A percentile compares a stretch with the other conserved stretches of the same genome.
phyloP scores from a whole-genome alignment of 2,329 filamentous ascomycete genomes.

The Bisporella sp. region DNA sequence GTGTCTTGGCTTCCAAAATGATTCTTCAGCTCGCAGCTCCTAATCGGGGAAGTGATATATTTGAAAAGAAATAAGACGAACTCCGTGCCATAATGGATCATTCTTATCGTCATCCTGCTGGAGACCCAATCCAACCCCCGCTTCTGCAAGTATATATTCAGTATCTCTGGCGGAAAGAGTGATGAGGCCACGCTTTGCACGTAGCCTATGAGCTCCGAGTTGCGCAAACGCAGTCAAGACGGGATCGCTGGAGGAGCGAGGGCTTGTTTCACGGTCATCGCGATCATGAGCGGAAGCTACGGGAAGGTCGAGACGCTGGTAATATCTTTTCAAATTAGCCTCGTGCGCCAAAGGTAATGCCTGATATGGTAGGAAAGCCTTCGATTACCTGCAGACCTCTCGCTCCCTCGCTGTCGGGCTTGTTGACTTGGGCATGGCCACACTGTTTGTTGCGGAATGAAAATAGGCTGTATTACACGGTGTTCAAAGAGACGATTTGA shows the following conservation, averaged over 20 bases:
- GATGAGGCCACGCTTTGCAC: constrained; percentile 39
- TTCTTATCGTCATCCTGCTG: constrained; percentile 21
- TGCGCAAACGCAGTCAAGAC: constrained; percentile 40
- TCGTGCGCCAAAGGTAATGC: no score
- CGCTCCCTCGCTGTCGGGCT: no score
- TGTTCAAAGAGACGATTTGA: no score
- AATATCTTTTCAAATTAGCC: constrained; percentile 12
- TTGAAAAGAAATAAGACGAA: no score
- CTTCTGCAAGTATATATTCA: constrained; percentile 23
- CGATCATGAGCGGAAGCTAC: constrained; percentile 2
- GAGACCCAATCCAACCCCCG: constrained; percentile 17
- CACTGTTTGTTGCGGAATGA: no score
- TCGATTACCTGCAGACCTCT: no score
- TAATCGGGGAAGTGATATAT: no score
- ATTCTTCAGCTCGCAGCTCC: no score
- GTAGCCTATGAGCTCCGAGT: constrained; percentile 40
- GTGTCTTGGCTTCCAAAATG: no score
- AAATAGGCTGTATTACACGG: no score
- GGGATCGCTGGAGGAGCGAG: constrained; percentile 28
- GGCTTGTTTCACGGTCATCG: not conserved
- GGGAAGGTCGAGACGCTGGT: constrained; percentile 6
- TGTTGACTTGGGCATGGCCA: no score
- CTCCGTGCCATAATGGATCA: constrained; percentile 24
- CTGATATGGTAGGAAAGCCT: no score
- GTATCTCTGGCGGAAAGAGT: constrained; percentile 23